These are phyloP conservation scores for Juglanconis juglandina DNA, from an alignment of 2,329 filamentous ascomycete species.

Conservation along the genomic window DNA sequence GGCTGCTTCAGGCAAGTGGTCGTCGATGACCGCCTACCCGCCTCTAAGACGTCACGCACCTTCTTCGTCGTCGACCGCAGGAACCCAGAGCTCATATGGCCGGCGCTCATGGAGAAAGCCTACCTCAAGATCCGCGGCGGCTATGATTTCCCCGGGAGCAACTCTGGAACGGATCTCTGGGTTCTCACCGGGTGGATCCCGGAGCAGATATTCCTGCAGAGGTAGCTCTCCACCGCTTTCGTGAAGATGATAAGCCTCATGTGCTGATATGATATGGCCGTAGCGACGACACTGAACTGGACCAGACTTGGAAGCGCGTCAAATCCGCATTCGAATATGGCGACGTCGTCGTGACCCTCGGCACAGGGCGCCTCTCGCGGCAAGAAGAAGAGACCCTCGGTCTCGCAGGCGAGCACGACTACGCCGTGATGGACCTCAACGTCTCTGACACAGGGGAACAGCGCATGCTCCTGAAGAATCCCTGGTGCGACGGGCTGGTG, in stretches of 20 bases:
- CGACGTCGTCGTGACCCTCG: conserved; percentile 83
- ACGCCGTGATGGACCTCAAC: conserved; percentile 76
- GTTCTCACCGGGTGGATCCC: conserved; percentile 94
- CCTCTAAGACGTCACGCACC: conserved; percentile 68
- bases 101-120: conserved; percentile 89
- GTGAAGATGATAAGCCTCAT: accelerated
- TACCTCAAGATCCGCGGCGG: conserved; percentile 93
- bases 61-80: conserved; percentile 85
- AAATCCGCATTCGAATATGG: conserved; percentile 70
- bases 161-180: conserved; percentile 92
- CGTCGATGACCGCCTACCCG: conserved; percentile 84
- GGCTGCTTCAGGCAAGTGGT: conserved; percentile 83
- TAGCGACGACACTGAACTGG: conserved; percentile 73
- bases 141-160: conserved; percentile 96
- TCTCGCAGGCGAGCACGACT: conserved; percentile 87
- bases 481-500: conserved; percentile 80
- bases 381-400: conserved; percentile 78
- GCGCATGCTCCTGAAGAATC: conserved; percentile 85
- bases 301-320: conserved; percentile 74
- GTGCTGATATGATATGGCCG: not conserved
- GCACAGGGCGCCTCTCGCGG: conserved; percentile 76
- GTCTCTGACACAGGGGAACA: conserved; percentile 59
- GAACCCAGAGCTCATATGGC: conserved; percentile 82
- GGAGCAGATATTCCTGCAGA: conserved; percentile 88
- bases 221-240: conserved; percentile 35